Conservation (phyloP, 495 filamentous ascomycete genomes). For the Xylaria flabelliformis region DNA sequence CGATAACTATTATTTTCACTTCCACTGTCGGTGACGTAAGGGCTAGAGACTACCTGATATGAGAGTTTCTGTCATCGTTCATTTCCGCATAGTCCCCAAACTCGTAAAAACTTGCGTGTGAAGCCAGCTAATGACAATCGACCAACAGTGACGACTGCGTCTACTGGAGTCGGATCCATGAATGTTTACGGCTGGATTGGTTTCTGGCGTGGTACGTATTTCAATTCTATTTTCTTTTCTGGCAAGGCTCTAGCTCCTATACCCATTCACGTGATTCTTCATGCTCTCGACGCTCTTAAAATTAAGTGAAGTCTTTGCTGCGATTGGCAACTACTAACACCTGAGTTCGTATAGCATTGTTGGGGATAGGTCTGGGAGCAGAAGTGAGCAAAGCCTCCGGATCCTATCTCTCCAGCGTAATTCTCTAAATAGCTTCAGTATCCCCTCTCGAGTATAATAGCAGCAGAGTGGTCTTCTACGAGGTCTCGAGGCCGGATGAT, state of each 20-base stretch:
- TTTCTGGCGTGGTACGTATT: slow-evolving; percentile 55
- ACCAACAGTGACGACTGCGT: slow-evolving; percentile 13
- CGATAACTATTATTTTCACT: slow-evolving; percentile 31
- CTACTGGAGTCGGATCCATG: slow-evolving; percentile 51
- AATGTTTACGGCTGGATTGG: slow-evolving; percentile 62
- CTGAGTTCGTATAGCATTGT: slow-evolving; percentile 39
- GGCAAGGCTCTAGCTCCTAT: not conserved
- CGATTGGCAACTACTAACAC: not conserved
- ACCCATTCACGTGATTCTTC: not conserved
- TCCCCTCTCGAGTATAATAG: slow-evolving; percentile 61
- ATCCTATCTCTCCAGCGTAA: not conserved
- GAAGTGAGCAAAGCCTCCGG: slow-evolving; percentile 33
- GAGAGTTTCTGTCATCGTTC: not conserved
- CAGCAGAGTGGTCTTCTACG: slow-evolving; percentile 67
- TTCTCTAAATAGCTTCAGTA: slow-evolving; percentile 30
- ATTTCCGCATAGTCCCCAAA: not conserved
- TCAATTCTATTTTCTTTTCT: not conserved
- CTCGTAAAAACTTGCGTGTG: not conserved
- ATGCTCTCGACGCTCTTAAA: not conserved
- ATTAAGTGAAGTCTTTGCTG: not conserved
- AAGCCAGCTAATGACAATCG: not conserved
- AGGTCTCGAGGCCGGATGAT: slow-evolving; percentile 67
- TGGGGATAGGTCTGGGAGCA: slow-evolving; percentile 60
- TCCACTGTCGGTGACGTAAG: slow-evolving; percentile 32
- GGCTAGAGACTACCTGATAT: not conserved